Evolutionary conservation across 108 stramenopile genomes (phyloP).

Genomic region (Cylindrotheca closterium): DNA sequence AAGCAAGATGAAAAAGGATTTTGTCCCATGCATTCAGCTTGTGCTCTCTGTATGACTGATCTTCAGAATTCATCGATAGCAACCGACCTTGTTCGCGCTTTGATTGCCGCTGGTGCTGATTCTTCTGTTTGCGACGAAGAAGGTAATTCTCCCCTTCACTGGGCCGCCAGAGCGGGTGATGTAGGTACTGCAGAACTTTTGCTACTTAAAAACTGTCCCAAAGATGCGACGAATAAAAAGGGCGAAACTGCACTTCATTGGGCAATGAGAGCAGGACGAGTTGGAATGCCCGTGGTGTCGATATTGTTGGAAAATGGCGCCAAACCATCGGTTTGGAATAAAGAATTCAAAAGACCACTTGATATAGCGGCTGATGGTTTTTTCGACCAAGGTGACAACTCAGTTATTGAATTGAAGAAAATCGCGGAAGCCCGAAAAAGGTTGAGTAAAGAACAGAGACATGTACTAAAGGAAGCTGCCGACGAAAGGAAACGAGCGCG

Average conservation of each 20-base stretch:
- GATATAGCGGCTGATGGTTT: slow-evolving; percentile 88
- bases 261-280: slow-evolving; percentile 75
- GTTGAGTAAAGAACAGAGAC: slow-evolving; percentile 31
- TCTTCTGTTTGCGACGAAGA: slow-evolving; percentile 52
- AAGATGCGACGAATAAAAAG: slow-evolving; percentile 71
- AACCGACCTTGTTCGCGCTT: slow-evolving; percentile 47
- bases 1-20: slow-evolving; percentile 56
- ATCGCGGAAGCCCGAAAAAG: slow-evolving; percentile 21
- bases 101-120: slow-evolving; percentile 60
- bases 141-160: slow-evolving; percentile 81
- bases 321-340: slow-evolving; percentile 62
- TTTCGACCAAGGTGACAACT: slow-evolving; percentile 28
- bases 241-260: slow-evolving; percentile 88
- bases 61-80: slow-evolving; percentile 33
- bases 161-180: slow-evolving; percentile 84
- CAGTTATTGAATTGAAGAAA: slow-evolving; percentile 28
- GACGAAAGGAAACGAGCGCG: slow-evolving; percentile 54
- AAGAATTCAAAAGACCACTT: slow-evolving; percentile 64
- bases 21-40: slow-evolving; percentile 70
- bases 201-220: slow-evolving; percentile 57
- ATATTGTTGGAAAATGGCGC: slow-evolving; percentile 75
- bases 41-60: slow-evolving; percentile 57
- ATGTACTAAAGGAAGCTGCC: slow-evolving; percentile 22
- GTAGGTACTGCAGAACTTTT: slow-evolving; percentile 55
- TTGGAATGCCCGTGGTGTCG: slow-evolving; percentile 48